phyloP scores from a whole-genome alignment of 306 rosid species.

The Quercus aquifolioides region DNA sequence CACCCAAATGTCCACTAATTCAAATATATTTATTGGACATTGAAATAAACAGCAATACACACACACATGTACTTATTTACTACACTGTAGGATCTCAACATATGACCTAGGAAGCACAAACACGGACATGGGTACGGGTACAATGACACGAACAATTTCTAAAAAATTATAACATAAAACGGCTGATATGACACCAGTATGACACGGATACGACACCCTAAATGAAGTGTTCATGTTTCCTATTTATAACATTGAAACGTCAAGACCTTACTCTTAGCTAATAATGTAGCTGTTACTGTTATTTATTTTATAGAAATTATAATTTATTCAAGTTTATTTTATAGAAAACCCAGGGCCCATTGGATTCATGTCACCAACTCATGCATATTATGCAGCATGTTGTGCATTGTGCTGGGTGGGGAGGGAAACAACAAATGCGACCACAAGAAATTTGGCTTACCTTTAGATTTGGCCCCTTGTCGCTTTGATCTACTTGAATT shows the following conservation, averaged over 20 bases:
- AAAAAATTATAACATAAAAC: no score
- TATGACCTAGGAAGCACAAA: background rate
- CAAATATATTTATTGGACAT: background rate
- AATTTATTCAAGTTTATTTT: background rate
- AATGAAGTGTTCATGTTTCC: no score
- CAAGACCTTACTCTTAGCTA: slow-evolving; percentile 3
- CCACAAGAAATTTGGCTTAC: slow-evolving; percentile 33
- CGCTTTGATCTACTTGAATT: slow-evolving; percentile 29
- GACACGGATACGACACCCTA: no score
- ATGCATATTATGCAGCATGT: background rate
- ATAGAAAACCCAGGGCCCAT: background rate
- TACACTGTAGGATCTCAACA: background rate
- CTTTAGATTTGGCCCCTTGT: slow-evolving; percentile 33
- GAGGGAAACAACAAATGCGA: background rate
- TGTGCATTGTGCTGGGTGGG: background rate
- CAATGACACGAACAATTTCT: no score
- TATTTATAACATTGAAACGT: background rate
- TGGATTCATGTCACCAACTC: background rate
- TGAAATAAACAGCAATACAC: background rate
- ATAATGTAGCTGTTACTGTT: background rate
- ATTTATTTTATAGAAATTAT: background rate
- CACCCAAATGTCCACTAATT: background rate
- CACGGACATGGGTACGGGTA: accelerated
- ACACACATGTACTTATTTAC: background rate
- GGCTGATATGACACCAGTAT: accelerated